Evolutionary conservation across 306 rosid species (phyloP), one percentile per base, ranked within the genome.

Genomic region (Rubus idaeus): DNA sequence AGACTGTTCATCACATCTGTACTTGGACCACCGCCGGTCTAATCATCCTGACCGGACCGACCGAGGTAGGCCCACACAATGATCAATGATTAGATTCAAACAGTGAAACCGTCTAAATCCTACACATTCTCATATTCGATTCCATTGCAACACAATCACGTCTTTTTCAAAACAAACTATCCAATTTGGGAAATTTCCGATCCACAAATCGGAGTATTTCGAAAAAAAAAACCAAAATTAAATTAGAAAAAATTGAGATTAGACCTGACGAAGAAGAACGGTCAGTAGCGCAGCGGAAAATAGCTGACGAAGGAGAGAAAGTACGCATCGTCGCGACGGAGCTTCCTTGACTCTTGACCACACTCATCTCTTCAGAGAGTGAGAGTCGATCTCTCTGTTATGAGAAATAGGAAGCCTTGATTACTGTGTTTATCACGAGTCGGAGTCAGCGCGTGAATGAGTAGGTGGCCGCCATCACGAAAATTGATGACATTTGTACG

Each of bases 181-280:
- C 35, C 35, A 30, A 30, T 30, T 30, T 30, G 35, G 35, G 35
- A 30, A 30, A 30, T 46, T 46, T 10, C 14, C 4, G 26, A 55
- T 55, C 61, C 5, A 57, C 16, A 57, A 57, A 57, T 10, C 14
- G 37, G 14, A 21, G 6, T 21, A 21, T 21, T 20, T 57, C 26
- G 37, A 57, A 57, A 20, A 57, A 30, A 10, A 57, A 57, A 16
- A 4, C 1, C 26, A 0, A 23, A 23, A 23, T 23, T 23, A 23
- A 23, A 23, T 23, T 23, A 12, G 18, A 60, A 5, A 60, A 26
- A 26, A 23, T 13, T 61, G 10, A 75, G 21, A 64, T 73, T 37
- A 49, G 68, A 87, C 96, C 96, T 80, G 90, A n/a, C n/a, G n/a
- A 83, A 56, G 84, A 67, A 51, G 76, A 47, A 50, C 72, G 77